Percentiles rank a stretch among this genome's conserved stretches.
Conservation (phyloP, 1,284 basidiomycete genomes). For the Pseudozyma thailandica region DNA sequence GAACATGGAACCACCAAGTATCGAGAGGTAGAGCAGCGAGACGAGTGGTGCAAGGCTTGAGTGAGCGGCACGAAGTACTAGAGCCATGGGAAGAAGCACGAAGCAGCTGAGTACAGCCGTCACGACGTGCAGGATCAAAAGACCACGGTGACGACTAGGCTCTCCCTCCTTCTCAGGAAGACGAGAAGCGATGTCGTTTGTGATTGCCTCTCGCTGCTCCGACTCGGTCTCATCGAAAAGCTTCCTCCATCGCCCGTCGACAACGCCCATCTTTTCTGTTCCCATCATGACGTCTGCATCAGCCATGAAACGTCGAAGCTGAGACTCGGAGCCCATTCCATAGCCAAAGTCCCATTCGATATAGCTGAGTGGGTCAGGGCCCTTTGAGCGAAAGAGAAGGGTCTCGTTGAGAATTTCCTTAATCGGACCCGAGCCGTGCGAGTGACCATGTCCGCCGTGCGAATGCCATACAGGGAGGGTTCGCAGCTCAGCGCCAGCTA, state of each 20-base stretch:
- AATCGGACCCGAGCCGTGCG: slow-evolving; percentile 40
- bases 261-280: slow-evolving; percentile 52
- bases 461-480: slow-evolving; percentile 25
- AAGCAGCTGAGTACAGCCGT: slow-evolving; percentile 59
- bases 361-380: slow-evolving; percentile 65
- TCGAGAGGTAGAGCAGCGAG: slow-evolving; percentile 51
- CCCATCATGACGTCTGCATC: slow-evolving; percentile 38
- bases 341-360: slow-evolving; percentile 64
- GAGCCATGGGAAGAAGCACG: slow-evolving; percentile 56
- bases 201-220: slow-evolving; percentile 30
- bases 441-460: slow-evolving; percentile 41
- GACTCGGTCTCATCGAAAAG: slow-evolving; percentile 52
- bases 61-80: slow-evolving; percentile 55
- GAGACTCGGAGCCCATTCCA: slow-evolving; percentile 39
- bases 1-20: slow-evolving; percentile 49
- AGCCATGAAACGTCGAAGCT: slow-evolving; percentile 51
- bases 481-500: slow-evolving; percentile 19
- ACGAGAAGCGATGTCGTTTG: slow-evolving; percentile 44
- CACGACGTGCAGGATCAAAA: slow-evolving; percentile 44
- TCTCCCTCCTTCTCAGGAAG: slow-evolving; percentile 15
- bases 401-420: slow-evolving; percentile 57
- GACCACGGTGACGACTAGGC: slow-evolving; percentile 38
- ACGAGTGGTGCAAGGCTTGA: slow-evolving; percentile 55
- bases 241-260: slow-evolving; percentile 59
- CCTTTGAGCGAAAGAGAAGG: slow-evolving; percentile 53